Conservation (phyloP, 192 early-diverging fungal genomes). For the Thamnidium elegans region DNA sequence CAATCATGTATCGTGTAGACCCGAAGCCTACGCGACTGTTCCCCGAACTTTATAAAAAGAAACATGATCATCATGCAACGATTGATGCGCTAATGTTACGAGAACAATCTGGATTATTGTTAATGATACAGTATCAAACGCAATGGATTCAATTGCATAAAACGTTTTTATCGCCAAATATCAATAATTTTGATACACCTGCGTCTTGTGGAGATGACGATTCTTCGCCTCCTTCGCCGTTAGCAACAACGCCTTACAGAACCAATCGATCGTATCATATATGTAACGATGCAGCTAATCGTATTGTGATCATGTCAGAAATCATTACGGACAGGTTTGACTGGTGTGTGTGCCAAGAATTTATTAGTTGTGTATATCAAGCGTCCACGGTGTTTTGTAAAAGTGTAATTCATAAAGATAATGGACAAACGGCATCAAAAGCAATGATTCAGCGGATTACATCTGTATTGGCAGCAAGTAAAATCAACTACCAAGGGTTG, state of each 20-base stretch:
- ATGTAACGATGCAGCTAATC: constrained; percentile 28
- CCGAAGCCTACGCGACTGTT: not conserved
- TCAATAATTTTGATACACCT: too few species aligned
- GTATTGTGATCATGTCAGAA: constrained; percentile 24
- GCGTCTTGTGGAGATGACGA: too few species aligned
- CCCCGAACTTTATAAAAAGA: constrained; percentile 1
- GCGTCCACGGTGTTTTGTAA: constrained; percentile 28
- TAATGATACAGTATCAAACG: constrained; percentile 36
- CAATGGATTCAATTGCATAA: constrained; percentile 38
- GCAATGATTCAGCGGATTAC: constrained; percentile 32
- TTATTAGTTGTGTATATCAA: constrained; percentile 30
- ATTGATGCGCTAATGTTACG: constrained; percentile 19
- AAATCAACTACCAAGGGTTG: constrained; percentile 28
- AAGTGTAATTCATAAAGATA: constrained; percentile 8
- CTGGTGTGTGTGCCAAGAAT: constrained; percentile 35
- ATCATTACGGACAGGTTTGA: constrained; percentile 22
- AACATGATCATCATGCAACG: not conserved
- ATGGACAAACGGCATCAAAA: not conserved
- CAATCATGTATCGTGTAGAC: constrained; percentile 17
- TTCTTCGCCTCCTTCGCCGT: too few species aligned
- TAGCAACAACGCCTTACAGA: not conserved
- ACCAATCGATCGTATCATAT: constrained; percentile 27
- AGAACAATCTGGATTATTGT: constrained; percentile 25
- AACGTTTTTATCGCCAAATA: constrained; percentile 24
- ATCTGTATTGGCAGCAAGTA: constrained; percentile 11